Base-by-base conservation (phyloP, 176 grass and related monocot species). In the Phoenix dactylifera region DNA sequence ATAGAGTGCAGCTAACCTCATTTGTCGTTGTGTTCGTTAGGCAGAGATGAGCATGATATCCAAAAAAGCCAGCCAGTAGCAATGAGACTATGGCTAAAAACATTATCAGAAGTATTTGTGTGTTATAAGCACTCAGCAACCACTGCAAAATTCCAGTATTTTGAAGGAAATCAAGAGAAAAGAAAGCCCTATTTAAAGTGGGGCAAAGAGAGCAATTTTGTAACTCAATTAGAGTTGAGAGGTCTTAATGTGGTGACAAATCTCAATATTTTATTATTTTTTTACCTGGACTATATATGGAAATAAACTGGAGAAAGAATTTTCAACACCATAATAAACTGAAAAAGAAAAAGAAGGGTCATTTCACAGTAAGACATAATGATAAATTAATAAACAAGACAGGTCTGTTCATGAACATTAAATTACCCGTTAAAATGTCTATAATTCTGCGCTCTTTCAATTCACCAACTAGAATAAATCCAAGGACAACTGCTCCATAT, bases 311-410 rank as follows among this genome's bases (percentile, higher is more conserved):
- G 73, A 83, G 66, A 92, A 85, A 55, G 78, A 83, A 66, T 86
- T 77, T 14, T 92, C 81, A 53, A 98, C 60, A 58, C 93, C 79
- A 67, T 98, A 98, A 79, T 98, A 92, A 74, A 77, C 93, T 98
- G 93, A 44, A 32, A 78, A 76, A 61, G 54, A 6, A 57, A 58
- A 32, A 12, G 32, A 44, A 0, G 30, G 3, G 15, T 71, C 53
- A 57, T 66, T 68, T 78, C 20, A 69, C 73, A 72, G 24, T 24
- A 22, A 19, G 58, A 73, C 52, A 63, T 56, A 54, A 9, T 20
- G 48, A 68, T 22, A 15, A 24, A 69, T 23, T 30, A 32, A 64
- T 0, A 22, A 20, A 59, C 15, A 60, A 30, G n/a, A 4, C 18
- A 56, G 55, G 16, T 56, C 4, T 2, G 55, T 44, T 55, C 2